Evolutionary conservation across 2,329 filamentous ascomycete species (phyloP).

Genomic region (Talaromyces marneffei): DNA sequence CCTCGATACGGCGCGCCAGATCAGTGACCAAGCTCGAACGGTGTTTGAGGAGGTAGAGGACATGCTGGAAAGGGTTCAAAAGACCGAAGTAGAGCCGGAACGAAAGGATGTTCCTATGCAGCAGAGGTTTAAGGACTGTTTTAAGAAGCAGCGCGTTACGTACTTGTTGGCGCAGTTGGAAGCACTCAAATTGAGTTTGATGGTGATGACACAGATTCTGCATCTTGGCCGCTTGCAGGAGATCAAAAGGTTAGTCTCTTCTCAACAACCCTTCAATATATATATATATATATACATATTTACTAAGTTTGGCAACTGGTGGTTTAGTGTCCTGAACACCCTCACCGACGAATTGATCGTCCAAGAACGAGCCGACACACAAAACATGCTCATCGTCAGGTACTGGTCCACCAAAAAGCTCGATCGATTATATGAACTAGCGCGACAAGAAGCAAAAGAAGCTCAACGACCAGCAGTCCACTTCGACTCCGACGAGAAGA

Average conservation of each 20-base stretch:
- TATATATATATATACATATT: not conserved
- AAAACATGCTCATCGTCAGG: conserved; percentile 41
- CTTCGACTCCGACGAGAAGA: not conserved
- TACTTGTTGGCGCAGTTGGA: conserved; percentile 40
- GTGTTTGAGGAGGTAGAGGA: conserved; percentile 39
- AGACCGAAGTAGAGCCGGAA: conserved; percentile 20
- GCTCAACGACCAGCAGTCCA: conserved; percentile 3
- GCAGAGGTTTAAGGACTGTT: conserved; percentile 37
- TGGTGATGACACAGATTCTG: conserved; percentile 35
- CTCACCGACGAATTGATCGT: conserved; percentile 28
- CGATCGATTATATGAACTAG: conserved; percentile 32
- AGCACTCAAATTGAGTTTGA: conserved; percentile 36
- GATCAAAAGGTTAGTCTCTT: conserved; percentile 18
- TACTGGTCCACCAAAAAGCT: conserved; percentile 38
- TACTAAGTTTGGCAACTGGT: not conserved
- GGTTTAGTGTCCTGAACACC: conserved; percentile 12
- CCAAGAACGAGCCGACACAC: conserved; percentile 38
- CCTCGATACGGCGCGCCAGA: conserved; percentile 32
- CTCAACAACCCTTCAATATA: not conserved
- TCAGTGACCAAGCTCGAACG: conserved; percentile 33
- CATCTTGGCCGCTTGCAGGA: conserved; percentile 33
- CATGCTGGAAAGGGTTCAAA: conserved; percentile 35
- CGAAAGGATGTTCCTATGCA: conserved; percentile 23
- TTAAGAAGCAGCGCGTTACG: conserved; percentile 37
- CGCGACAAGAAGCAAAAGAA: conserved; percentile 29